Evolutionary conservation across 2,329 filamentous ascomycete genomes (phyloP).

Genomic region (Penicillium sp.): DNA sequence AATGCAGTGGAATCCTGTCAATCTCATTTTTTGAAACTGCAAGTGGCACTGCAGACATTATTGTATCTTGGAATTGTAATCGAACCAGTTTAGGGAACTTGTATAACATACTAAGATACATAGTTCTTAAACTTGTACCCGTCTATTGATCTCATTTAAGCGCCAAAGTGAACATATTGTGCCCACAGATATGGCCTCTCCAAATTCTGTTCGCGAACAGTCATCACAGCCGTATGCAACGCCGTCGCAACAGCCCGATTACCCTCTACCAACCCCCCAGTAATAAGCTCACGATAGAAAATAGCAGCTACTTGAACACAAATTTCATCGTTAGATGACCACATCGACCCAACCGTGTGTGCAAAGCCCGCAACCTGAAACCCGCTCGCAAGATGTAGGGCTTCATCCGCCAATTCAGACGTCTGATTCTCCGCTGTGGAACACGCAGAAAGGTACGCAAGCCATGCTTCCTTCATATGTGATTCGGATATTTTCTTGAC

Average conservation of each 20-base stretch:
- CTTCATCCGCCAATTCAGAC: slow-evolving; percentile 29
- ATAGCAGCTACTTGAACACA: slow-evolving; percentile 22
- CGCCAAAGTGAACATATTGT: background rate
- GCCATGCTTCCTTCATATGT: slow-evolving; percentile 4
- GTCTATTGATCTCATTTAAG: background rate
- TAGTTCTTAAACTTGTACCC: too few relatives aligned
- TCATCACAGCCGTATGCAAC: background rate
- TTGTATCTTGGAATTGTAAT: too few relatives aligned
- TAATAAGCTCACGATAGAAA: background rate
- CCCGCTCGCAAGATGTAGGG: slow-evolving; percentile 34
- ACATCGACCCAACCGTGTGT: slow-evolving; percentile 36
- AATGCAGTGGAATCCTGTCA: too few relatives aligned
- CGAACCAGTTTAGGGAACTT: too few relatives aligned
- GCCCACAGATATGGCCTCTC: background rate
- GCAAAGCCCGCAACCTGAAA: slow-evolving; percentile 40
- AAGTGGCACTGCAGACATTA: too few relatives aligned
- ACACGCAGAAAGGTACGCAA: slow-evolving; percentile 42
- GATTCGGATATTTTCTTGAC: background rate
- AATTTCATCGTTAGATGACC: slow-evolving; percentile 26
- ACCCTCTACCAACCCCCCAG: too few relatives aligned
- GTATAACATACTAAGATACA: too few relatives aligned
- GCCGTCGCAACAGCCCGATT: background rate
- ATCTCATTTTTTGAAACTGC: too few relatives aligned
- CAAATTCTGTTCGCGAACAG: background rate
- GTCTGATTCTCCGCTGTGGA: slow-evolving; percentile 34